Evolutionary conservation across 129 eudicot species (phyloP).

Genomic region (Pittosporum tobira): DNA sequence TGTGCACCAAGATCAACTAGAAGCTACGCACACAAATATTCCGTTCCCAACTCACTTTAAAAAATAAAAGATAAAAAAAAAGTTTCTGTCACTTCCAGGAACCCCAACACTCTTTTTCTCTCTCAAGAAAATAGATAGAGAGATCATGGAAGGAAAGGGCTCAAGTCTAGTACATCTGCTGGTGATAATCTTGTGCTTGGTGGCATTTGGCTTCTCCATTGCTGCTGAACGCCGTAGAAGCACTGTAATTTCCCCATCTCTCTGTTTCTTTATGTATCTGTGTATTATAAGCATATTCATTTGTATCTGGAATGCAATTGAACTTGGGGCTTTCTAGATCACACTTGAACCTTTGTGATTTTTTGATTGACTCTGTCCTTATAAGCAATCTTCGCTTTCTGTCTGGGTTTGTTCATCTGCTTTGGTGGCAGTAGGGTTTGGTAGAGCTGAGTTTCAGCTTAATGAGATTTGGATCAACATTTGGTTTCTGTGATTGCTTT

Average conservation of each 20-base stretch:
- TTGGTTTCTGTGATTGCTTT: too few relatives aligned
- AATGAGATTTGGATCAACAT: too few relatives aligned
- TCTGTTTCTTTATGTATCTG: constrained; percentile 11
- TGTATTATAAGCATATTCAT: too few relatives aligned
- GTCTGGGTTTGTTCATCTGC: neutral
- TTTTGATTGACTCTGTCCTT: neutral
- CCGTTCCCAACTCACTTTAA: too few relatives aligned
- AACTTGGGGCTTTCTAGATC: constrained; percentile 17
- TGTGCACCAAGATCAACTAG: neutral
- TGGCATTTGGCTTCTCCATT: constrained; percentile 84
- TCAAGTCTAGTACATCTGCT: constrained; percentile 72
- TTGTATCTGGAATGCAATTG: neutral
- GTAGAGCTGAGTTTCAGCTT: too few relatives aligned
- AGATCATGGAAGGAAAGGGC: constrained; percentile 73
- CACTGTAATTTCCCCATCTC: constrained; percentile 34
- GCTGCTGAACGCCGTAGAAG: constrained; percentile 99
- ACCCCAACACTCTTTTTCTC: constrained; percentile 11
- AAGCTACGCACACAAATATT: too few relatives aligned
- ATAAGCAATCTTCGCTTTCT: neutral
- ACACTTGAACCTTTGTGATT: neutral
- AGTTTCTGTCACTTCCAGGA: too few relatives aligned
- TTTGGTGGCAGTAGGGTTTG: too few relatives aligned
- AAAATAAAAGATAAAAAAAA: too few relatives aligned
- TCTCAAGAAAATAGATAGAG: neutral
- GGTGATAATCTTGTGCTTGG: constrained; percentile 58